A percentile compares a stretch with the other conserved stretches of the same genome.
Evolutionary conservation across 768 basidiomycete genomes (phyloP).

Genomic region (Trametes punicea): DNA sequence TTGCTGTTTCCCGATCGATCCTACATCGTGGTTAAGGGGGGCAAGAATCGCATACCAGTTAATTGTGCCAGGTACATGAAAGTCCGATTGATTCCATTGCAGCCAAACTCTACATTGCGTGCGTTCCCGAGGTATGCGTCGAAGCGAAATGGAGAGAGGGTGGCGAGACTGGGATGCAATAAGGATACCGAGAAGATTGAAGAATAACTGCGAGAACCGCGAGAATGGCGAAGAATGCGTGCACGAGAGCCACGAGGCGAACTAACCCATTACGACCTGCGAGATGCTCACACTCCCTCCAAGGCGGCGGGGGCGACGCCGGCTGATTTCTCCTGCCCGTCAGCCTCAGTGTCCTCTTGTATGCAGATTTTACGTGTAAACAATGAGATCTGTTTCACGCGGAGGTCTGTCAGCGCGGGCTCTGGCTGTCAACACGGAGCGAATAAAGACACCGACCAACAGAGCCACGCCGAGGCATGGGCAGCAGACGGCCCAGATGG

Average conservation of each 20-base stretch:
- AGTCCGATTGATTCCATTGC: conserved; percentile 13
- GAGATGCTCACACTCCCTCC: conserved; percentile 16
- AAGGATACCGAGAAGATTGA: conserved; percentile 15
- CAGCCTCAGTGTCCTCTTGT: conserved; percentile 8
- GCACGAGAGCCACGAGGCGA: conserved; percentile 15
- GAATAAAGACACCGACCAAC: conserved; percentile 42
- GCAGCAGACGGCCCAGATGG: conserved; percentile 70
- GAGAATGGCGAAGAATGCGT: conserved; percentile 2
- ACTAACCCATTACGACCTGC: conserved; percentile 16
- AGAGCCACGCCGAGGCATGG: conserved; percentile 66
- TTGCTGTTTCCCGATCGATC: conserved; percentile 4
- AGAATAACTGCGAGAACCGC: neutral
- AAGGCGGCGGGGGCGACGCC: conserved; percentile 4
- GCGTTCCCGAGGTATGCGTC: conserved; percentile 8
- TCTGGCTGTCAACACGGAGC: neutral
- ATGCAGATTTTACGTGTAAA: conserved; percentile 24
- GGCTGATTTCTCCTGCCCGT: conserved; percentile 11
- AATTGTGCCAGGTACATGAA: neutral
- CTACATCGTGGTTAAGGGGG: neutral
- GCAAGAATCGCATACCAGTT: neutral
- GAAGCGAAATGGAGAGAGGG: neutral
- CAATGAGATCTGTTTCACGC: conserved; percentile 27
- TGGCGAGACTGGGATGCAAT: conserved; percentile 7
- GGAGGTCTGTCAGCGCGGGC: conserved; percentile 3
- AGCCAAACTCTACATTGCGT: conserved; percentile 14